phyloP scores from a whole-genome alignment of 805 yeast genomes.

The Myxozyma nipponensis region DNA sequence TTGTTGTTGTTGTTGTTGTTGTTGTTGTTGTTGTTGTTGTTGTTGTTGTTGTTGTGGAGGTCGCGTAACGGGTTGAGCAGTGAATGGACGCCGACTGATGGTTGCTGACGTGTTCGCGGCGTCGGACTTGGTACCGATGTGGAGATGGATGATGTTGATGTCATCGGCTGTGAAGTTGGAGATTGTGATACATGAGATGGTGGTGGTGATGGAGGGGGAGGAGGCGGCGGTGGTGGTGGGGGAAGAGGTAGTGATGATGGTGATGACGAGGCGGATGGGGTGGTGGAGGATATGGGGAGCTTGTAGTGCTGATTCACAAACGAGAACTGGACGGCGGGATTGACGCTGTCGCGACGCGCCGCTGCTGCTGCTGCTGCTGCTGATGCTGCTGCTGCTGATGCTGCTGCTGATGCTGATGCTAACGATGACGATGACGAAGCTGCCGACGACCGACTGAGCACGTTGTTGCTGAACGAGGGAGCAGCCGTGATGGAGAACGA shows the following conservation, averaged over 20 bases:
- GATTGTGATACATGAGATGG: background rate
- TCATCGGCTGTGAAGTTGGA: slow-evolving; percentile 1
- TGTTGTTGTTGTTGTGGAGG: background rate
- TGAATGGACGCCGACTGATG: slow-evolving; percentile 3
- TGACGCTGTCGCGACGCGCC: slow-evolving; percentile 14
- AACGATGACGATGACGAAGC: no score
- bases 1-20: no score
- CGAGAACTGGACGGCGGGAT: slow-evolving; percentile 19
- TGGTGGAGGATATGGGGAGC: slow-evolving; percentile 12
- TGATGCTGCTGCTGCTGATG: no score
- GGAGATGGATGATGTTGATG: slow-evolving; percentile 5
- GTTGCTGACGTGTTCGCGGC: slow-evolving; percentile 6
- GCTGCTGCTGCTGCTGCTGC: background rate
- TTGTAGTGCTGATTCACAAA: slow-evolving; percentile 19
- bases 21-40: background rate
- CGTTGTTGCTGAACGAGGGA: no score
- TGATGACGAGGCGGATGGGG: slow-evolving; percentile 3
- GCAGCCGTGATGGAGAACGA: background rate
- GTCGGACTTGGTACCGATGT: background rate
- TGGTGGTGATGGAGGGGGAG: background rate
- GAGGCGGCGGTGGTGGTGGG: slow-evolving; percentile 1
- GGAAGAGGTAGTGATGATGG: slow-evolving; percentile 6
- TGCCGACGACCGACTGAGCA: no score
- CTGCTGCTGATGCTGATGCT: slow-evolving; percentile 7
- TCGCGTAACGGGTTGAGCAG: background rate